Conservation (phyloP, 305 asterid genomes). For the Fraxinus sp. region DNA sequence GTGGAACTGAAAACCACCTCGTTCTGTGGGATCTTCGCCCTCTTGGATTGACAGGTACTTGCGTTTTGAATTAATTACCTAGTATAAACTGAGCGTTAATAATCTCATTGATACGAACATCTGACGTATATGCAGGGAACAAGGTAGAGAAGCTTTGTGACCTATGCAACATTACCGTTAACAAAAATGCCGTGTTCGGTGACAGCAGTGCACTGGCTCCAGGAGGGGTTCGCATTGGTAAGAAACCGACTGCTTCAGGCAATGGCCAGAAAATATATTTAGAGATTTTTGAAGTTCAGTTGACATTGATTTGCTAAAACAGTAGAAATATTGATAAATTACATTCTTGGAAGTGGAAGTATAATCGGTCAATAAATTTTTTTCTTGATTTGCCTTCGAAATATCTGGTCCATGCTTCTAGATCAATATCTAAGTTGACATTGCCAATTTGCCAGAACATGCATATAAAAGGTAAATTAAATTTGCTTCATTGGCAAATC, state of each 20-base stretch:
- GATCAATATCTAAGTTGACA: background rate
- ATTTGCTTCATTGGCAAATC: background rate
- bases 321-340: background rate
- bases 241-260: constrained; percentile 13
- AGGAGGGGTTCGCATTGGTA: constrained; percentile 97
- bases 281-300: background rate
- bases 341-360: background rate
- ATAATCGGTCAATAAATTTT: background rate
- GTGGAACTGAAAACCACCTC: constrained; percentile 95
- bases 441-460: background rate
- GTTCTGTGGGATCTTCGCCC: constrained; percentile 97
- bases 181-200: constrained; percentile 94
- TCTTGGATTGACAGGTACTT: constrained; percentile 87
- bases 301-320: background rate
- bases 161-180: constrained; percentile 85
- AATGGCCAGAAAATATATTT: background rate
- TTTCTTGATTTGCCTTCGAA: background rate
- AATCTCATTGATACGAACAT: background rate
- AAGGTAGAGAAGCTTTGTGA: constrained; percentile 95
- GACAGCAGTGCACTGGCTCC: constrained; percentile 98
- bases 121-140: constrained; percentile 54
- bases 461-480: background rate
- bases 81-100: background rate
- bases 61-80: background rate
- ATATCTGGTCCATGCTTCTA: background rate